Evolutionary conservation across 2,329 filamentous ascomycete species (phyloP).

Genomic region (Neofusicoccum sp.): DNA sequence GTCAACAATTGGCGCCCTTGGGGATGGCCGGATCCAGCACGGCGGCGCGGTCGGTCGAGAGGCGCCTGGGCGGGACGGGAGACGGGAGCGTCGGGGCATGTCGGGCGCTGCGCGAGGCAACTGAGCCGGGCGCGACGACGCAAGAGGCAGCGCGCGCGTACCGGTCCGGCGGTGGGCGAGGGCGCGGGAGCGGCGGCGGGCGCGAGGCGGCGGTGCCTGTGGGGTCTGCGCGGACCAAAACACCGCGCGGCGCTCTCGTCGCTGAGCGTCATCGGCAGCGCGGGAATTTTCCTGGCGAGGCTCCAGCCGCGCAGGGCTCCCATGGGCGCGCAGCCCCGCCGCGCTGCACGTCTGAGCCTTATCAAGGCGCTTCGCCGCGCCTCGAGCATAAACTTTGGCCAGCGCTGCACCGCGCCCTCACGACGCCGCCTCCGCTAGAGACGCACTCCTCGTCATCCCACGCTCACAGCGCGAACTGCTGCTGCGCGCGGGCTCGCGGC

Average conservation of each 20-base stretch:
- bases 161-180: not conserved
- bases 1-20: not conserved
- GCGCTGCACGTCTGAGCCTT: not conserved
- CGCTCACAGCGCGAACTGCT: not conserved
- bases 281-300: slow-evolving; percentile 2
- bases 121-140: slow-evolving; percentile 6
- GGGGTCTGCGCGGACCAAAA: not conserved
- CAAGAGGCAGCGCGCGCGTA: not conserved
- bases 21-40: not conserved
- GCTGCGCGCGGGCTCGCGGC: not conserved
- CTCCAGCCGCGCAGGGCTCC: not conserved
- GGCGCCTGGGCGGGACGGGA: not conserved
- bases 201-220: not conserved
- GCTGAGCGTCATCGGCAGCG: not conserved
- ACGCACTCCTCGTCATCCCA: slow-evolving; percentile 1
- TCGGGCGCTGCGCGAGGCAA: slow-evolving; percentile 5
- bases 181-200: not conserved
- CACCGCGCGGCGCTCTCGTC: not conserved
- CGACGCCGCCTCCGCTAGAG: not conserved
- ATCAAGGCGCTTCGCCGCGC: not conserved
- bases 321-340: not conserved
- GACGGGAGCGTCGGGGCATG: not conserved
- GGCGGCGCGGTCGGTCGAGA: not conserved
- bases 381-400: not conserved
- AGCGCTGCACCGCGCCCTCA: not conserved